A percentile compares a stretch with the other conserved stretches of the same genome.
These are phyloP conservation scores for Smallanthus sonchifolius DNA, from an alignment of 129 eudicot species.

Conservation along the genomic window DNA sequence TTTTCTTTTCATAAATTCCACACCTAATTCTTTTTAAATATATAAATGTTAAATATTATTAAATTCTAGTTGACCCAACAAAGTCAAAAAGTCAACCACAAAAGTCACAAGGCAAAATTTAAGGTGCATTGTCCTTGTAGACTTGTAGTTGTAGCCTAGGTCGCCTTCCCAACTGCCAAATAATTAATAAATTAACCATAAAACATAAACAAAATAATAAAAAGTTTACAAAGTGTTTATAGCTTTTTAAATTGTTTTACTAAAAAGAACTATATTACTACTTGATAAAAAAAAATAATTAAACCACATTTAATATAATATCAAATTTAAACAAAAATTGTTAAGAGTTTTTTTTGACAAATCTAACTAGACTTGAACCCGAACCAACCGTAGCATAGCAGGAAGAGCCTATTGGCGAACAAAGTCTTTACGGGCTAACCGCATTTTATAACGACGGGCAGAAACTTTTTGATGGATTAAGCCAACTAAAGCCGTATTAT, in stretches of 20 bases:
- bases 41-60: neutral
- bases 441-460: too few species aligned
- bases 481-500: too few species aligned
- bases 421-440: too few species aligned
- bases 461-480: neutral
- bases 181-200: constrained; percentile 5
- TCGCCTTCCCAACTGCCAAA: neutral
- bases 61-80: neutral
- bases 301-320: too few species aligned
- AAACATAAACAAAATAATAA: neutral
- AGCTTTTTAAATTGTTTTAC: too few species aligned
- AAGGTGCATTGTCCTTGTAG: neutral
- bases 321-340: neutral
- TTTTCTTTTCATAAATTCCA: constrained; percentile 10
- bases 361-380: too few species aligned
- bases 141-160: constrained; percentile 6
- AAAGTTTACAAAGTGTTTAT: too few species aligned
- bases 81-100: constrained; percentile 18
- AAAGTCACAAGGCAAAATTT: constrained; percentile 1
- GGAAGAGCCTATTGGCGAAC: too few species aligned
- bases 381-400: too few species aligned
- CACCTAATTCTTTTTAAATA: constrained; percentile 24
- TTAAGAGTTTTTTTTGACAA: too few species aligned
- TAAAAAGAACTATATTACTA: too few species aligned
- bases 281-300: too few species aligned